Conservation (phyloP, 2,329 filamentous ascomycete genomes). For the Apiospora hydei region DNA sequence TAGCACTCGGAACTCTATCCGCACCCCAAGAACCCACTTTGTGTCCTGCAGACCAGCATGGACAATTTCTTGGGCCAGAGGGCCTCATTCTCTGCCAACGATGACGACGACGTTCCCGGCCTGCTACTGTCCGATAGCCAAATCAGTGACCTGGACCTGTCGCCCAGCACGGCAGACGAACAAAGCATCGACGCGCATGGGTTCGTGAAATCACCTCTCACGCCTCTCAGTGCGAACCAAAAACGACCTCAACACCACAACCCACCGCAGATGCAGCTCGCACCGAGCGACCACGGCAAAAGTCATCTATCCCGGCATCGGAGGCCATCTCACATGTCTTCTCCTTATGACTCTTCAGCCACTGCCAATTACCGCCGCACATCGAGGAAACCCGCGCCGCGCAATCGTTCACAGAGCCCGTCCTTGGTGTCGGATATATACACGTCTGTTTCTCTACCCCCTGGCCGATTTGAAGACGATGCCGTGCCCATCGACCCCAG, state of each 20-base stretch:
- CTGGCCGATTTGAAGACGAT: constrained; percentile 25
- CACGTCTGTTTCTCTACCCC: neutral
- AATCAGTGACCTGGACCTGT: constrained; percentile 18
- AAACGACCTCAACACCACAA: neutral
- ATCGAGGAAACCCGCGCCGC: neutral
- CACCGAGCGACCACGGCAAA: neutral
- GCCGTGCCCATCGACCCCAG: constrained; percentile 25
- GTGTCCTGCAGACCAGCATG: neutral
- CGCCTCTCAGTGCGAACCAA: neutral
- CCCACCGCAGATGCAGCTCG: neutral
- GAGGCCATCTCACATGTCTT: neutral
- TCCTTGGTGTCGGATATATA: neutral
- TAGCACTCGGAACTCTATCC: constrained; percentile 5
- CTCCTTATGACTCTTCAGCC: neutral
- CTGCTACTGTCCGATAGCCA: neutral
- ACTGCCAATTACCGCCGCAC: neutral
- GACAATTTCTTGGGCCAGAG: neutral
- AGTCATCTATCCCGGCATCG: neutral
- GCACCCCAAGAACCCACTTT: neutral
- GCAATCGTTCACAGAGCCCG: neutral
- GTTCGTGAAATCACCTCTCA: neutral
- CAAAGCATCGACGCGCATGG: constrained; percentile 2
- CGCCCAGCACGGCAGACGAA: neutral
- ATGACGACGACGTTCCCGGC: neutral
- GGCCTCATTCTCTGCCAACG: neutral